phyloP scores from a whole-genome alignment of 78 protist genomes.

The Monocercomonoides exilis region DNA sequence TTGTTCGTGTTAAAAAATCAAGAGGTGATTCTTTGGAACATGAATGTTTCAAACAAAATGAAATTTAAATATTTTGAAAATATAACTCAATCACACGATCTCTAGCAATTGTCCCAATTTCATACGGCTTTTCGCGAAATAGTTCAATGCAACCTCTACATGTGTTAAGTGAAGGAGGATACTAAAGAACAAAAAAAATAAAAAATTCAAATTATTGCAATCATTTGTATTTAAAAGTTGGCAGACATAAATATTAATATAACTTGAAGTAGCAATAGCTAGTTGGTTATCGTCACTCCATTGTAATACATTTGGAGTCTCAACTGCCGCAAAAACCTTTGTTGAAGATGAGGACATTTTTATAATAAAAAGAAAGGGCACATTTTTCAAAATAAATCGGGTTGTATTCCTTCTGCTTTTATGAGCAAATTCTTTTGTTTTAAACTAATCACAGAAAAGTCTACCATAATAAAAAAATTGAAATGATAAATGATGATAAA shows the following conservation, averaged over 20 bases:
- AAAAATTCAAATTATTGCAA: background rate
- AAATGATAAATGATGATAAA: too few species aligned
- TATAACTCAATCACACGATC: background rate
- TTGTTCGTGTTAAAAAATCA: background rate
- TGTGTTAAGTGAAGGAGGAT: background rate
- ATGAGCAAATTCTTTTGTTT: too few species aligned
- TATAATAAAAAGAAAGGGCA: too few species aligned
- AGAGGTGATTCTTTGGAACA: background rate
- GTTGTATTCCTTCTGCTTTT: too few species aligned
- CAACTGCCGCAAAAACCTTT: background rate
- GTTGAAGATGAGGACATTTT: too few species aligned
- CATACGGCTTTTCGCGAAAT: background rate
- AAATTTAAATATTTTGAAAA: background rate
- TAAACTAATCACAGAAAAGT: too few species aligned
- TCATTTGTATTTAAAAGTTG: too few species aligned
- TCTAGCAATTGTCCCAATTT: background rate
- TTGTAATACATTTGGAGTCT: background rate
- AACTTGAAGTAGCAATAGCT: background rate
- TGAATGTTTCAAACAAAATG: too few species aligned
- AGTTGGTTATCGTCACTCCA: background rate
- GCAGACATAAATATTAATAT: background rate
- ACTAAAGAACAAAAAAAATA: background rate
- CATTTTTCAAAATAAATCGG: too few species aligned
- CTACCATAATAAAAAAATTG: too few species aligned
- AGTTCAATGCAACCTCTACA: background rate